A percentile compares a stretch with the other conserved stretches of the same genome.
Evolutionary conservation across 2,329 filamentous ascomycete genomes (phyloP).

Genomic region (Phialocephala sp.): DNA sequence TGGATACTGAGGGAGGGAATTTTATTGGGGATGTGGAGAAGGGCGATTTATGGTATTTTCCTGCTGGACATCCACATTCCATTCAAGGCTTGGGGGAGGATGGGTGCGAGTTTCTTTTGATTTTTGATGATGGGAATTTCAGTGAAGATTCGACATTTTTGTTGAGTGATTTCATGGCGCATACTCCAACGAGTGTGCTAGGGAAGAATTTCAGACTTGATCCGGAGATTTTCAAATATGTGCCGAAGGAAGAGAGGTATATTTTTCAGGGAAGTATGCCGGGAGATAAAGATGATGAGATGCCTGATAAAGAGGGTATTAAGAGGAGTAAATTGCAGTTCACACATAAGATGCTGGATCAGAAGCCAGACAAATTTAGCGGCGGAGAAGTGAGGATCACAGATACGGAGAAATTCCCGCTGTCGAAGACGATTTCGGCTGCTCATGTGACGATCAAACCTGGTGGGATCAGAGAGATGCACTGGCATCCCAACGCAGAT

Average conservation of each 20-base stretch:
- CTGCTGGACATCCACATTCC: constrained; percentile 77
- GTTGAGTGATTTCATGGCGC: constrained; percentile 57
- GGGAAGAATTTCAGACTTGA: constrained; percentile 77
- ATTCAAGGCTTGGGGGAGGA: constrained; percentile 74
- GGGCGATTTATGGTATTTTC: constrained; percentile 83
- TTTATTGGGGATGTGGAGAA: constrained; percentile 78
- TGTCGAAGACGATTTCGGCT: constrained; percentile 75
- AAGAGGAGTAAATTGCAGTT: constrained; percentile 73
- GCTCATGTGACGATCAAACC: constrained; percentile 74
- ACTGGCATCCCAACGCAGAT: constrained; percentile 81
- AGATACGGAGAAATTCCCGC: constrained; percentile 75
- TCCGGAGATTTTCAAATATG: constrained; percentile 70
- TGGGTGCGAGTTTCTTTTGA: constrained; percentile 66
- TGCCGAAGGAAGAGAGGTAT: constrained; percentile 73
- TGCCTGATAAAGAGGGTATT: constrained; percentile 63
- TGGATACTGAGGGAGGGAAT: constrained; percentile 77
- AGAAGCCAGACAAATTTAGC: constrained; percentile 66
- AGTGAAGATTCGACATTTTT: constrained; percentile 72
- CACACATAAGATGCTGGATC: constrained; percentile 74
- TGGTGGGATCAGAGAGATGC: constrained; percentile 56
- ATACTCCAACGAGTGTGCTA: constrained; percentile 74
- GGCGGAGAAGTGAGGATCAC: constrained; percentile 76
- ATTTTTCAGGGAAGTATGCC: constrained; percentile 76
- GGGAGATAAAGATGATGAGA: constrained; percentile 68
- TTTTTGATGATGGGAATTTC: constrained; percentile 64